Conservation (phyloP, 1,139 yeast species). For the Candida smagusa region DNA sequence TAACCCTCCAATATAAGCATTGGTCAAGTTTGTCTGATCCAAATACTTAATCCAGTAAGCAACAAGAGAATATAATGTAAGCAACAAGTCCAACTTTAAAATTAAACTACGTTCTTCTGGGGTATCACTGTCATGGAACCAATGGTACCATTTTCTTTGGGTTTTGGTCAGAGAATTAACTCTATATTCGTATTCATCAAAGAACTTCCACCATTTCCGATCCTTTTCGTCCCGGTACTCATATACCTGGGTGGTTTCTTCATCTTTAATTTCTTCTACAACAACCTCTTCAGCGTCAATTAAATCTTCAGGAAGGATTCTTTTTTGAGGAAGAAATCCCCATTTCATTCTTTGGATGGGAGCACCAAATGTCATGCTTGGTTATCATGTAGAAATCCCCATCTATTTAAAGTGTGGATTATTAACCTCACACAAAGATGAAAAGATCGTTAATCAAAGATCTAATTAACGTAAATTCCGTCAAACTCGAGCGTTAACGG, state of each 20-base stretch:
- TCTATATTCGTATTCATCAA: slow-evolving; percentile 61
- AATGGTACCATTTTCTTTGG: slow-evolving; percentile 54
- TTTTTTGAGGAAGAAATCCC: slow-evolving; percentile 47
- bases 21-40: slow-evolving; percentile 58
- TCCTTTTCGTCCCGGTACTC: slow-evolving; percentile 63
- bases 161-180: slow-evolving; percentile 31
- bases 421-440: no score
- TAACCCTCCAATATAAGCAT: slow-evolving; percentile 71
- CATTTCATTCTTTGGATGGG: slow-evolving; percentile 38
- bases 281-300: slow-evolving; percentile 7
- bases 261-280: slow-evolving; percentile 7
- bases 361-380: no score
- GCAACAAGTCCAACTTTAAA: slow-evolving; percentile 57
- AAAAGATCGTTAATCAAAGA: no score
- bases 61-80: slow-evolving; percentile 58
- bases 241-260: slow-evolving; percentile 4
- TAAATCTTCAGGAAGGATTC: slow-evolving; percentile 41
- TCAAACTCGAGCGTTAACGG: no score
- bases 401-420: no score
- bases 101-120: slow-evolving; percentile 54
- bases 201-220: slow-evolving; percentile 62
- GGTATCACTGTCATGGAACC: slow-evolving; percentile 61
- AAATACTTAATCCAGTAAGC: slow-evolving; percentile 72
- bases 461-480: no score
- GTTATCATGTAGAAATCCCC: no score